Conservation (phyloP, 2,329 filamentous ascomycete genomes). For the Paradendryphiella salina region DNA sequence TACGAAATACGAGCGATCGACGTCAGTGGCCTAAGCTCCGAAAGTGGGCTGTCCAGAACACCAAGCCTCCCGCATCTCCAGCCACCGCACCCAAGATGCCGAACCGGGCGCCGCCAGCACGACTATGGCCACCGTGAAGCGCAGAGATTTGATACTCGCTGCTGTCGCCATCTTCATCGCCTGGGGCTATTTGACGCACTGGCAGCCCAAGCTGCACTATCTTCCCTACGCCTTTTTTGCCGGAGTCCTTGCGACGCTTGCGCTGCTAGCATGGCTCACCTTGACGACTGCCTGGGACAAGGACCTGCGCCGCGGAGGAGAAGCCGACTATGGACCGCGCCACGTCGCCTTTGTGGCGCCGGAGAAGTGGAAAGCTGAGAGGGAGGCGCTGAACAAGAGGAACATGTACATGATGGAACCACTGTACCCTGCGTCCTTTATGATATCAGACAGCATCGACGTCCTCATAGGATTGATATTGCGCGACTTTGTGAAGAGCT, state of each 20-base stretch:
- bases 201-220: constrained; percentile 81
- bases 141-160: constrained; percentile 68
- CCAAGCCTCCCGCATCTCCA: constrained; percentile 21
- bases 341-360: constrained; percentile 63
- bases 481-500: constrained; percentile 82
- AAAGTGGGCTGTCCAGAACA: constrained; percentile 21
- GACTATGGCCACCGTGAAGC: constrained; percentile 74
- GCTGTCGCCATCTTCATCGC: constrained; percentile 74
- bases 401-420: constrained; percentile 67
- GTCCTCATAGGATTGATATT: constrained; percentile 74
- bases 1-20: constrained; percentile 15
- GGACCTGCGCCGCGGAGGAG: constrained; percentile 49
- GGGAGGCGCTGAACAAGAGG: constrained; percentile 65
- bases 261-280: constrained; percentile 62
- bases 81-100: constrained; percentile 40
- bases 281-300: constrained; percentile 59
- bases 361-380: constrained; percentile 70
- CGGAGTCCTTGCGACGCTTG: constrained; percentile 62
- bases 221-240: constrained; percentile 79
- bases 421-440: constrained; percentile 74
- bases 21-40: constrained; percentile 27
- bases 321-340: constrained; percentile 47
- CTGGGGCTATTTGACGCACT: constrained; percentile 84
- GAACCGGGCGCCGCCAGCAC: constrained; percentile 44
- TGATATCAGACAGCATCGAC: constrained; percentile 79